phyloP scores from a whole-genome alignment of 2,329 filamentous ascomycete genomes.

The Lasiodiplodia gonubiensis region DNA sequence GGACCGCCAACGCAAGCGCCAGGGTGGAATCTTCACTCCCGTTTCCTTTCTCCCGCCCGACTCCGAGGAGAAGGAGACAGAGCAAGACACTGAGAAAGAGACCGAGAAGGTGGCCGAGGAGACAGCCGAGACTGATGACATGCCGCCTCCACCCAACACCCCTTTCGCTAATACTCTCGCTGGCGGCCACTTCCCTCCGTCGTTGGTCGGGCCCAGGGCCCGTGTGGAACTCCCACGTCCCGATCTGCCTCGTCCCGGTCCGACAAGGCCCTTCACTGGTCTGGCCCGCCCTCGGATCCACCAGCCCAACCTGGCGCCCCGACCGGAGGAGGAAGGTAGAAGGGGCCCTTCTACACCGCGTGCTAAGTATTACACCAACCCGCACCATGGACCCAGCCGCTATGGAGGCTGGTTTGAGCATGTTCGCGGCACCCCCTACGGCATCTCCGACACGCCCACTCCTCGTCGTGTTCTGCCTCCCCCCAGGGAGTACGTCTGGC shows the following conservation, averaged over 20 bases:
- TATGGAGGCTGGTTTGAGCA: background rate
- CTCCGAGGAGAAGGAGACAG: background rate
- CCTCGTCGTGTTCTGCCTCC: background rate
- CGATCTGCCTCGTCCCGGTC: too few species aligned
- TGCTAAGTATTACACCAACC: background rate
- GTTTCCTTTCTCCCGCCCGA: background rate
- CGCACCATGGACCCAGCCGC: background rate
- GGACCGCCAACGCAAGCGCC: background rate
- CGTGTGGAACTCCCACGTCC: too few species aligned
- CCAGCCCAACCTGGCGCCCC: background rate
- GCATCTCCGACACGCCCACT: background rate
- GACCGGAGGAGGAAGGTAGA: too few species aligned
- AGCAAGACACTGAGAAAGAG: too few species aligned
- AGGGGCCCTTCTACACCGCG: background rate
- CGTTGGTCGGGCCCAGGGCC: too few species aligned
- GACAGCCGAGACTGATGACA: too few species aligned
- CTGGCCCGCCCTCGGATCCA: too few species aligned
- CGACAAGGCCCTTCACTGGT: too few species aligned
- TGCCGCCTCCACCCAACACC: too few species aligned
- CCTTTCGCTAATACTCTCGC: too few species aligned
- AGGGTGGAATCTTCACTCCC: background rate
- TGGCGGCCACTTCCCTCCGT: too few species aligned
- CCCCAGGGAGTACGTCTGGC: background rate
- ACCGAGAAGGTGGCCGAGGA: too few species aligned
- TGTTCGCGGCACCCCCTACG: background rate